These are phyloP conservation scores for Fusarium denticulatum DNA, from an alignment of 2,329 filamentous ascomycete species.

Conservation along the genomic window DNA sequence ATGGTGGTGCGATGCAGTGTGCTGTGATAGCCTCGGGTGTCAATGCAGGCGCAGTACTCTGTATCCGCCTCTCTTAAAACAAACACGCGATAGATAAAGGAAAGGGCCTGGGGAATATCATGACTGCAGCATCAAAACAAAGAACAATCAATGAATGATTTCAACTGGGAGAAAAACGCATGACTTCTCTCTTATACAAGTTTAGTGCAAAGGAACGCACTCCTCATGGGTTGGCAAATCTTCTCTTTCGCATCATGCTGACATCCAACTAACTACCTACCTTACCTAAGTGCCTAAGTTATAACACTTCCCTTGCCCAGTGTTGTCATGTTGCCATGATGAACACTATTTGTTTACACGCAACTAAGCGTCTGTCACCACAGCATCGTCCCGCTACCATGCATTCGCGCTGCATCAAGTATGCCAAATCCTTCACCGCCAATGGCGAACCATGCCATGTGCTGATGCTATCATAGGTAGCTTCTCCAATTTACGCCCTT, in stretches of 20 bases:
- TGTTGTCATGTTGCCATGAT: conserved; percentile 37
- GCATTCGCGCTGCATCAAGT: conserved; percentile 35
- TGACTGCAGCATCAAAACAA: conserved; percentile 3
- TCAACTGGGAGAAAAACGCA: neutral
- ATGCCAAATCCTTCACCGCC: conserved; percentile 27
- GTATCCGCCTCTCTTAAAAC: neutral
- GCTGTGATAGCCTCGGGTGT: conserved; percentile 8
- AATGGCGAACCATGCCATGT: conserved; percentile 29
- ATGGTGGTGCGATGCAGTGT: conserved; percentile 1
- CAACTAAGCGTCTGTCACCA: conserved; percentile 40
- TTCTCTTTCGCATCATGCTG: conserved; percentile 8
- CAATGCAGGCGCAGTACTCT: neutral
- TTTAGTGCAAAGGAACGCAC: neutral
- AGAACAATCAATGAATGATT: neutral
- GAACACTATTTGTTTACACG: conserved; percentile 42
- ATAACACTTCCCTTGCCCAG: neutral
- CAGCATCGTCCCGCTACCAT: conserved; percentile 37
- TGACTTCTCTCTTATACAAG: neutral
- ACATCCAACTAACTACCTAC: too few relatives aligned
- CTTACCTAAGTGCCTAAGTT: too few relatives aligned
- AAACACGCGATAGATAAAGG: neutral
- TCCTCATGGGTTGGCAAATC: neutral
- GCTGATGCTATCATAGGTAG: conserved; percentile 1
- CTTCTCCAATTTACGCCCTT: conserved; percentile 8
- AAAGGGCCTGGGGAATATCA: neutral